Percentiles rank a stretch among this genome's conserved stretches.
phyloP scores from a whole-genome alignment of 2,329 filamentous ascomycete species.

The Botrytis cinerea region DNA sequence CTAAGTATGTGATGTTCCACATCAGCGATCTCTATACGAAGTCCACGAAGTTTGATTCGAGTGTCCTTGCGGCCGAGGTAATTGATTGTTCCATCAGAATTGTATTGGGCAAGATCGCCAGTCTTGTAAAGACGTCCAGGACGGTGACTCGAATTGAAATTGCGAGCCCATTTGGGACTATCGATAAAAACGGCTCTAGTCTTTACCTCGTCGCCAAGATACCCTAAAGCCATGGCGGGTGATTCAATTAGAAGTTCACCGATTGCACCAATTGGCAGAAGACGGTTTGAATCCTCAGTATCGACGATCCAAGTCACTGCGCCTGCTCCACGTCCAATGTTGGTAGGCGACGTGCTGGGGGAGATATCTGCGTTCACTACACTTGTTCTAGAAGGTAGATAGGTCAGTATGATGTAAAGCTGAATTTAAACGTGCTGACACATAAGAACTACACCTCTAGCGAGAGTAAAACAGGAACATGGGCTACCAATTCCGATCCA shows the following conservation, averaged over 20 bases:
- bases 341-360: slow-evolving; percentile 17
- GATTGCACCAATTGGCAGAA: slow-evolving; percentile 41
- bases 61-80: slow-evolving; percentile 21
- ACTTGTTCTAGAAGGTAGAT: slow-evolving; percentile 3
- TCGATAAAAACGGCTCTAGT: slow-evolving; percentile 43
- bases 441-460: neutral
- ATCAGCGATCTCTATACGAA: slow-evolving; percentile 19
- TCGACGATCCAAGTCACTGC: slow-evolving; percentile 45
- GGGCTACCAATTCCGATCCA: neutral
- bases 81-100: slow-evolving; percentile 18
- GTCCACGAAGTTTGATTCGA: slow-evolving; percentile 17
- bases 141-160: neutral
- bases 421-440: no score
- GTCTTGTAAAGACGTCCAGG: slow-evolving; percentile 55
- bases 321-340: slow-evolving; percentile 32
- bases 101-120: slow-evolving; percentile 45
- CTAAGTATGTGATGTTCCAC: slow-evolving; percentile 23
- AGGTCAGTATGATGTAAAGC: neutral
- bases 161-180: slow-evolving; percentile 28
- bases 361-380: slow-evolving; percentile 12
- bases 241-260: slow-evolving; percentile 47
- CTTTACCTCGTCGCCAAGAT: slow-evolving; percentile 44
- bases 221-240: slow-evolving; percentile 44
- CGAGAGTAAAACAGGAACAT: neutral
- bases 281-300: slow-evolving; percentile 42